Evolutionary conservation across 176 grass and related monocot genomes (phyloP), one percentile per base, ranked within the genome.

Genomic region (Musa itinerans): DNA sequence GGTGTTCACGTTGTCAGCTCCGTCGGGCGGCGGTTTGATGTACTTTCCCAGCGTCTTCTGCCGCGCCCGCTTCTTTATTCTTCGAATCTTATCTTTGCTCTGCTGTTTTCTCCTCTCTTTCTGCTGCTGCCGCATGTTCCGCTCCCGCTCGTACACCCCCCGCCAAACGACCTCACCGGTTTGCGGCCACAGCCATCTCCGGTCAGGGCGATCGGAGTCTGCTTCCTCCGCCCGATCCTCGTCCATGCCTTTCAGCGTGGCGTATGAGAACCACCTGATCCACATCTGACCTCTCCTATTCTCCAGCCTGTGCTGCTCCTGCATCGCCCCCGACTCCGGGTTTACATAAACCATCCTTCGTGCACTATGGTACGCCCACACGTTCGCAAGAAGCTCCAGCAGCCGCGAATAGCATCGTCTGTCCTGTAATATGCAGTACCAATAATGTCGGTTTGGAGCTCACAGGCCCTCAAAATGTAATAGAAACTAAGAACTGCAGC

Each of bases 321-420:
- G 84, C 94, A 97, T 93, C 62, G 64, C 78, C 77, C 94, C 94
- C 53, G 88, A 89, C 74, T 89, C 80, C 63, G 93, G 86, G 71
- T 93, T 79, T 22, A 97, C 88, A 80, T 89, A 97, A 17, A 97
- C 78, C 80, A 97, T 91, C 61, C 80, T 74, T 11, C 90, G 82
- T 19, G 88, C 82, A 72, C 87, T 93, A 75, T 97, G 94, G 80
- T 89, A 97, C 10, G 88, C 90, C 94, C 94, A 97, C 67, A 97
- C 71, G 63, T 97, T 97, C 61, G 93, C 86, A 54, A 97, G 81
- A 67, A 97, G 78, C 79, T 97, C 94, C n/a, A 97, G 83, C 73
- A 93, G 12, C 1, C 94, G 88, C 43, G 84, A 89, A 68, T 93
- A 97, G 83, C 94, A 97, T 68, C 87, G 90, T 13, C 79, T 80